These are phyloP conservation scores for Maudiozyma saulgeensis DNA, from an alignment of 805 yeast genomes.

Conservation along the genomic window DNA sequence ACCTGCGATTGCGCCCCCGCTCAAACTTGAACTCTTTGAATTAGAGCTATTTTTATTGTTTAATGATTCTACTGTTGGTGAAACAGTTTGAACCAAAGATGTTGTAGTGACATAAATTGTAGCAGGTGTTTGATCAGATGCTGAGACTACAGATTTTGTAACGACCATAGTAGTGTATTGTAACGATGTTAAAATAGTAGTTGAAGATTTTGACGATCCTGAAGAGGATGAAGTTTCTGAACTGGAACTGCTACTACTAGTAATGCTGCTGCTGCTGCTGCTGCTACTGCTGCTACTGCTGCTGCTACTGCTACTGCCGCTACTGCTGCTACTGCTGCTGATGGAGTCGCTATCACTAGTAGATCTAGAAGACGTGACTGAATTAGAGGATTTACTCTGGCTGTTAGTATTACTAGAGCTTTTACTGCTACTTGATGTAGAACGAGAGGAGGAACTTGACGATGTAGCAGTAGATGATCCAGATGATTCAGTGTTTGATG, in stretches of 20 bases:
- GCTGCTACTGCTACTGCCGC: not conserved
- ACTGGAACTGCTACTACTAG: not conserved
- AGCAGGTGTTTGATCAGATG: slow-evolving; percentile 13
- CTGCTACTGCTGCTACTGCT: not conserved
- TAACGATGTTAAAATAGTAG: slow-evolving; percentile 13
- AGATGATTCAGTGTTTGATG: not conserved
- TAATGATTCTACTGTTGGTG: slow-evolving; percentile 5
- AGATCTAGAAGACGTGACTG: not conserved
- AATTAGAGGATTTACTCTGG: too few relatives aligned
- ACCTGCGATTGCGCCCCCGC: slow-evolving; percentile 50
- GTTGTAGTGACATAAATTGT: slow-evolving; percentile 23
- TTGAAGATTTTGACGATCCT: not conserved
- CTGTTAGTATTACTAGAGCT: not conserved
- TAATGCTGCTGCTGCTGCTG: not conserved
- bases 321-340: too few relatives aligned
- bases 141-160: slow-evolving; percentile 19
- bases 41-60: not conserved
- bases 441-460: not conserved
- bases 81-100: slow-evolving; percentile 13
- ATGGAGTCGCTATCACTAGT: not conserved
- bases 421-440: not conserved
- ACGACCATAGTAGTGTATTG: slow-evolving; percentile 17
- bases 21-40: slow-evolving; percentile 5
- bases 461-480: not conserved
- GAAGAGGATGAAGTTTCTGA: not conserved